Conservation (phyloP, 148 eudicot species). For the Diospyros kaki region DNA sequence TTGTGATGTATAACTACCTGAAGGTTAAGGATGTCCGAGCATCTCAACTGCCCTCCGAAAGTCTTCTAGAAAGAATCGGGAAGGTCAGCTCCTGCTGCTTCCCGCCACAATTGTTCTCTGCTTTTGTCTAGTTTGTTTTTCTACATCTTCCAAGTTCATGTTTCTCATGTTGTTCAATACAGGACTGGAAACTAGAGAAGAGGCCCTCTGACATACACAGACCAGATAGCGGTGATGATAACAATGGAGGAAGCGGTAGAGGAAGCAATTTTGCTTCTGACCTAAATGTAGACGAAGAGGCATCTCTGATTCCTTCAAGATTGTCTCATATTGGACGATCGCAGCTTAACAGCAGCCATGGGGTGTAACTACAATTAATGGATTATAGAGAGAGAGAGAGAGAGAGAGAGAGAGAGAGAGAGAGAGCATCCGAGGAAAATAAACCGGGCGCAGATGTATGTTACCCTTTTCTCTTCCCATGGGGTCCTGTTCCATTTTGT, state of each 20-base stretch:
- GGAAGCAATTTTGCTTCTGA: slow-evolving; percentile 20
- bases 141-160: not conserved
- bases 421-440: not conserved
- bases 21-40: slow-evolving; percentile 42
- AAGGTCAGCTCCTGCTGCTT: slow-evolving; percentile 23
- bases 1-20: slow-evolving; percentile 45
- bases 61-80: slow-evolving; percentile 32
- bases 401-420: slow-evolving; percentile 1
- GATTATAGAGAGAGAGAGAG: not conserved
- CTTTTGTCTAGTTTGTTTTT: slow-evolving; percentile 1
- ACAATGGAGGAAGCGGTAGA: slow-evolving; percentile 24
- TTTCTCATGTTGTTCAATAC: not conserved
- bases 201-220: slow-evolving; percentile 29
- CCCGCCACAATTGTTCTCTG: not conserved
- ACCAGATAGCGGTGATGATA: slow-evolving; percentile 26
- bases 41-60: slow-evolving; percentile 32
- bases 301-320: slow-evolving; percentile 35
- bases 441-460: not conserved
- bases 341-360: slow-evolving; percentile 22
- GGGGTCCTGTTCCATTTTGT: not conserved
- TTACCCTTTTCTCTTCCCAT: not conserved
- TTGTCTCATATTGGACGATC: slow-evolving; percentile 35
- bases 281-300: slow-evolving; percentile 29
- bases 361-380: not conserved
- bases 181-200: slow-evolving; percentile 45